These are phyloP conservation scores for Geotrichum bryndzae DNA, from an alignment of 1,139 yeast genomes.

Conservation along the genomic window DNA sequence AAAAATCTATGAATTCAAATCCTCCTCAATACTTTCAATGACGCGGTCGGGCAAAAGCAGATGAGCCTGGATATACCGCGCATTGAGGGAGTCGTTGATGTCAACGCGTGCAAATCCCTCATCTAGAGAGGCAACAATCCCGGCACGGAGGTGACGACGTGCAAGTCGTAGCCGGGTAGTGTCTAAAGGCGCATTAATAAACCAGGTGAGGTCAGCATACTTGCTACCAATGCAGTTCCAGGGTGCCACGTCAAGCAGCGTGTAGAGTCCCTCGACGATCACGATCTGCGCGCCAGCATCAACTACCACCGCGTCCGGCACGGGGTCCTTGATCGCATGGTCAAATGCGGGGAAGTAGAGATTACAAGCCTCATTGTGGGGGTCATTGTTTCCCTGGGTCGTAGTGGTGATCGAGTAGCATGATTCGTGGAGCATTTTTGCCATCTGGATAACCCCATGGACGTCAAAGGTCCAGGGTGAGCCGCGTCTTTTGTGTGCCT, in stretches of 20 bases:
- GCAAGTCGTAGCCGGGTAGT: conserved; percentile 56
- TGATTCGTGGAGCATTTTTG: conserved; percentile 6
- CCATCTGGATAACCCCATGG: conserved; percentile 11
- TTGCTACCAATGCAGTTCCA: conserved; percentile 14
- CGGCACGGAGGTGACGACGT: conserved; percentile 63
- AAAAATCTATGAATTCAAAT: neutral
- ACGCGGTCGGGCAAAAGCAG: conserved; percentile 32
- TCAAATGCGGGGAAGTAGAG: conserved; percentile 59
- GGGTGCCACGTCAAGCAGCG: conserved; percentile 31
- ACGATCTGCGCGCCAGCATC: conserved; percentile 41
- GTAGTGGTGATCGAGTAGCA: neutral
- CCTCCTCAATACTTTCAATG: conserved; percentile 25
- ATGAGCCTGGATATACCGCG: conserved; percentile 46
- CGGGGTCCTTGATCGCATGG: conserved; percentile 60
- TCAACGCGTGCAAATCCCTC: conserved; percentile 62
- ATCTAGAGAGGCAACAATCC: conserved; percentile 50
- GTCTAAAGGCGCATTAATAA: conserved; percentile 40
- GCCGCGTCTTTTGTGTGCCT: conserved; percentile 65
- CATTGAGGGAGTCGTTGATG: conserved; percentile 66
- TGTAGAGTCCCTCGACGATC: conserved; percentile 50
- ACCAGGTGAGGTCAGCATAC: conserved; percentile 41
- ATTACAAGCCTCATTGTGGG: neutral
- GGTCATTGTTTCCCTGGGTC: neutral
- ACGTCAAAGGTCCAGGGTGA: conserved; percentile 77
- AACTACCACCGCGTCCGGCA: conserved; percentile 45